Evolutionary conservation across 2,329 filamentous ascomycete species (phyloP), one percentile per base, ranked within the genome.

Genomic region (Incumbomyces delicatus): DNA sequence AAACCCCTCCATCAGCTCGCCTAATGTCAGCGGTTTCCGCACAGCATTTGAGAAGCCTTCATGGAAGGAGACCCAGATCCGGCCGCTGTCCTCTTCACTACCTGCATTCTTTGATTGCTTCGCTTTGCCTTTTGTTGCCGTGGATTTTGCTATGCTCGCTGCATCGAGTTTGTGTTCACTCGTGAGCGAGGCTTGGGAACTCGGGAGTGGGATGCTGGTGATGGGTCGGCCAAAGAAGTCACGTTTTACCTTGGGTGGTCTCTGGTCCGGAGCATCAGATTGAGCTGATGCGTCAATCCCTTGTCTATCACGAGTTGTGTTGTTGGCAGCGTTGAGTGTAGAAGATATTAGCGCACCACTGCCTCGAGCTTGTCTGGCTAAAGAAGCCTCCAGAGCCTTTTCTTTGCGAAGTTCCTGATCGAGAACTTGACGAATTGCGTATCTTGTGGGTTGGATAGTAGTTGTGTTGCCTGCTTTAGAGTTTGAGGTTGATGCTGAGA

Each of bases 11-110:
- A 95, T 67, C 57, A 95, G 76, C 63, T 95, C 89, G 51, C 77
- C 75, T 62, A 95, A 63, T 7, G 85, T 85, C 51, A 95, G 80
- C 2, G 87, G 86, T 63, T 94, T 95, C 63, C 85, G 76, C 50
- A 95, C 89, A 10, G 89, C 89, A 72, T 95, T 95, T 47, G 87
- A 92, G 61, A 87, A 81, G 0, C 89, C 89, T 67, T 95, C 89
- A 59, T 95, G 81, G 63, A 81, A 95, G 53, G 80, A 90, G 35
- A 94, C 80, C 88, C 88, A 95, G 3, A 89, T 83, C 57, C 82
- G 77, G 22, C 22, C 22, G 22, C 22, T 8, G 22, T 8, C 75
- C 47, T 70, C 65, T 62, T 22, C 22, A 6, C 16, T 22, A 12
- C 17, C 34, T 11, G 13, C 16, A 22, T 30, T 16, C 6, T n/a